Conservation (phyloP, 2,329 filamentous ascomycete genomes). For the Alternaria sp. region DNA sequence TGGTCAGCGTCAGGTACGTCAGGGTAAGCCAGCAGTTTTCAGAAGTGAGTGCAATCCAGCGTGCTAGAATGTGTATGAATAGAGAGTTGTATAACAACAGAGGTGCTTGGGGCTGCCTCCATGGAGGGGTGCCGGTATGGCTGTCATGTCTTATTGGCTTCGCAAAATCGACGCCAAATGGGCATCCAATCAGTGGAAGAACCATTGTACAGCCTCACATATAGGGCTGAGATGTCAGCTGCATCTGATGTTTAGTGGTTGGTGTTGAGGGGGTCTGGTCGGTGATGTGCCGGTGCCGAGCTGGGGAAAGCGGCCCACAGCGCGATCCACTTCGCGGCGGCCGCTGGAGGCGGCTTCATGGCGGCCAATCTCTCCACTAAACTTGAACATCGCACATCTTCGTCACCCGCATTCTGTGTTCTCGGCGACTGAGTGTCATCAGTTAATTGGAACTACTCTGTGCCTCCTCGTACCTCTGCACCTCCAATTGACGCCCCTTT, state of each 20-base stretch:
- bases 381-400: conserved; percentile 1
- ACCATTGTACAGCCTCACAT: conserved; percentile 18
- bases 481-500: not conserved
- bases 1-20: not conserved
- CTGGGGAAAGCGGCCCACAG: conserved; percentile 13
- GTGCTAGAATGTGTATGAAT: not conserved
- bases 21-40: not conserved
- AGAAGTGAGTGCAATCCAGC: not conserved
- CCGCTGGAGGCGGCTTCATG: conserved; percentile 10
- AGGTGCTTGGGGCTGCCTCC: conserved; percentile 10
- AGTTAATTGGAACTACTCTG: not conserved
- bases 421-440: not conserved
- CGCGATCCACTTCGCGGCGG: conserved; percentile 5
- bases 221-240: conserved; percentile 23
- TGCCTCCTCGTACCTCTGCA: not conserved
- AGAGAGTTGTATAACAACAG: conserved; percentile 12
- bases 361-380: conserved; percentile 1
- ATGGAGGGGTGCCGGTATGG: conserved; percentile 2
- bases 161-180: not conserved
- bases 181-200: conserved; percentile 7
- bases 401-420: not conserved
- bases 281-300: not conserved
- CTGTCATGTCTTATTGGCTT: conserved; percentile 16
- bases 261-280: conserved; percentile 17
- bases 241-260: conserved; percentile 11